These are phyloP conservation scores for Coniochaeta ligniaria DNA, from an alignment of 2,329 filamentous ascomycete genomes.

Conservation along the genomic window DNA sequence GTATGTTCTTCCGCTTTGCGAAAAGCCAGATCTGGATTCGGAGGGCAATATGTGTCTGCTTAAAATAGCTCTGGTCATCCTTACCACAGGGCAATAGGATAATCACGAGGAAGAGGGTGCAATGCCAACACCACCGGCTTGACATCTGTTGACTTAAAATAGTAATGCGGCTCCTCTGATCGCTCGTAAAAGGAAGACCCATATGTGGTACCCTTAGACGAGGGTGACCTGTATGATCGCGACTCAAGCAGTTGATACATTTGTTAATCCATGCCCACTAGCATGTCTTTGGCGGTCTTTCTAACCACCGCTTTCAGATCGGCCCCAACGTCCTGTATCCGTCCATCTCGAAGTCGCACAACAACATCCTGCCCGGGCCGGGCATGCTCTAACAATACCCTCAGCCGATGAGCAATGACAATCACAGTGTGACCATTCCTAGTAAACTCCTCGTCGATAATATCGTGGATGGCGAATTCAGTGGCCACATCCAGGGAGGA, in stretches of 20 bases:
- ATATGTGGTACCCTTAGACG: too few species aligned
- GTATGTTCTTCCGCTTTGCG: not conserved
- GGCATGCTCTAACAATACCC: slow-evolving; percentile 1
- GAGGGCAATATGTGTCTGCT: not conserved
- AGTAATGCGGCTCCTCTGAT: too few species aligned
- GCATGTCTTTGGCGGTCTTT: too few species aligned
- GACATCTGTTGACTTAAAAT: too few species aligned
- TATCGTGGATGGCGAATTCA: slow-evolving; percentile 7
- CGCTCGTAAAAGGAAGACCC: too few species aligned
- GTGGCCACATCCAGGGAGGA: slow-evolving; percentile 13
- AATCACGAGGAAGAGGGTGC: too few species aligned
- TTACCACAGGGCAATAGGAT: not conserved
- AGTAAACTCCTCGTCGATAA: slow-evolving; percentile 12
- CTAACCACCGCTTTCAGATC: too few species aligned
- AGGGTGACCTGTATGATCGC: too few species aligned
- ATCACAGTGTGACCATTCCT: slow-evolving; percentile 12
- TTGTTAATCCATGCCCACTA: too few species aligned
- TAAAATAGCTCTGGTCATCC: not conserved
- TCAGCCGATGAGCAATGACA: slow-evolving; percentile 16
- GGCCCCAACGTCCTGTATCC: not conserved
- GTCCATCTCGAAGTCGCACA: slow-evolving; percentile 11
- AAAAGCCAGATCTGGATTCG: not conserved
- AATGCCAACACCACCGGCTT: too few species aligned
- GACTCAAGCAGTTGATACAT: too few species aligned
- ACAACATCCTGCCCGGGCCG: slow-evolving; percentile 8